Evolutionary conservation across 805 yeast genomes (phyloP).

Genomic region (Saccharomycopsis fermentans): DNA sequence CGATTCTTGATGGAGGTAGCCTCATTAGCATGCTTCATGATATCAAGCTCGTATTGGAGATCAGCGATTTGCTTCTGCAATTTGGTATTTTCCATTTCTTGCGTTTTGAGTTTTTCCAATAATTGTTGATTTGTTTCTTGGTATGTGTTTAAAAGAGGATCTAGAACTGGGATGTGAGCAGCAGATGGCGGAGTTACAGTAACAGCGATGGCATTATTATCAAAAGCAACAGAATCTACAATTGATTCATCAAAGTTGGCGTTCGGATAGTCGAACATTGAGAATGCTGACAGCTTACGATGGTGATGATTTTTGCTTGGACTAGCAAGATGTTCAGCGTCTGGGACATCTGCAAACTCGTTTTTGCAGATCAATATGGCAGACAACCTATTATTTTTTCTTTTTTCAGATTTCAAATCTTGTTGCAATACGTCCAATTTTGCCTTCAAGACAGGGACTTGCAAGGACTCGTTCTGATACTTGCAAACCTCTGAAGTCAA

Average conservation of each 20-base stretch:
- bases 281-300: conserved; percentile 5
- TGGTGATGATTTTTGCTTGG: not conserved
- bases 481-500: conserved; percentile 9
- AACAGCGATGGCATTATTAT: not conserved
- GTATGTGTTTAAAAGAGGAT: conserved; percentile 3
- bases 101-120: conserved; percentile 9
- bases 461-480: conserved; percentile 10
- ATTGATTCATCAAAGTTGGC: conserved; percentile 6
- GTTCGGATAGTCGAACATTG: not conserved
- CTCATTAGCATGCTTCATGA: not conserved
- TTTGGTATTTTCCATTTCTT: conserved; percentile 12
- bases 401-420: conserved; percentile 5
- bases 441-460: conserved; percentile 12
- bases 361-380: not conserved
- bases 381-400: not conserved
- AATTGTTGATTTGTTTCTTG: conserved; percentile 13
- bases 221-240: not conserved
- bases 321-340: not conserved
- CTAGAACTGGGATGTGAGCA: not conserved
- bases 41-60: not conserved
- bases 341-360: not conserved
- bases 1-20: not conserved
- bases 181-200: not conserved
- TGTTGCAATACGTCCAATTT: conserved; percentile 12
- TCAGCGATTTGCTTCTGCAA: not conserved